These are phyloP conservation scores for Penium margaritaceum DNA, from an alignment of 139 green algal species.

Conservation along the genomic window DNA sequence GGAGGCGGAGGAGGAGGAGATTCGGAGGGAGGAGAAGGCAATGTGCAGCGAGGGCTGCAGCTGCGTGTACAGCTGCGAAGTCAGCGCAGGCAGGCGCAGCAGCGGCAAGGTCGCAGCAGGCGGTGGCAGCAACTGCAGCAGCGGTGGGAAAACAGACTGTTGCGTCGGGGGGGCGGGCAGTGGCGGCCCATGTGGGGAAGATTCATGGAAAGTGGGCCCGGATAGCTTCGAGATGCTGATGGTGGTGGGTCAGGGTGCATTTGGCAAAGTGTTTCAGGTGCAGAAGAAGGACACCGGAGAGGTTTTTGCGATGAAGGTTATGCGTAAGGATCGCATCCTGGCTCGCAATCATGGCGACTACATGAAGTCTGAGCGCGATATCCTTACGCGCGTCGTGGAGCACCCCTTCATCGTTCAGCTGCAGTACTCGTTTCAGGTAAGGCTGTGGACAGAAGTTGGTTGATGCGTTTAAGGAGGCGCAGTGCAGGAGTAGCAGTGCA, in stretches of 20 bases:
- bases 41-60: neutral
- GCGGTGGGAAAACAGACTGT: neutral
- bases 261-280: constrained; percentile 76
- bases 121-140: neutral
- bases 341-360: constrained; percentile 84
- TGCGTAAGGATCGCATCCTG: constrained; percentile 82
- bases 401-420: constrained; percentile 96
- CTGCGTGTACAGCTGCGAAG: neutral
- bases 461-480: no score
- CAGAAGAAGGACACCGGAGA: constrained; percentile 40
- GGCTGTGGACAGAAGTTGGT: no score
- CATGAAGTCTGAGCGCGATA: constrained; percentile 76
- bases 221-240: constrained; percentile 86
- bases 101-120: constrained; percentile 1
- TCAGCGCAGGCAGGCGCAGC: neutral
- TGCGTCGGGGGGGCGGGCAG: neutral
- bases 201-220: constrained; percentile 20
- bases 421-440: constrained; percentile 80
- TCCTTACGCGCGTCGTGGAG: constrained; percentile 78
- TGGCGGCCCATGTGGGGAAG: neutral
- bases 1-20: no score
- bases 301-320: constrained; percentile 89
- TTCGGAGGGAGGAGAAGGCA: no score
- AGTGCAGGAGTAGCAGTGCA: no score
- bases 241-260: constrained; percentile 89